Conservation (phyloP, 805 yeast genomes). For the Candida arabinofermentans region DNA sequence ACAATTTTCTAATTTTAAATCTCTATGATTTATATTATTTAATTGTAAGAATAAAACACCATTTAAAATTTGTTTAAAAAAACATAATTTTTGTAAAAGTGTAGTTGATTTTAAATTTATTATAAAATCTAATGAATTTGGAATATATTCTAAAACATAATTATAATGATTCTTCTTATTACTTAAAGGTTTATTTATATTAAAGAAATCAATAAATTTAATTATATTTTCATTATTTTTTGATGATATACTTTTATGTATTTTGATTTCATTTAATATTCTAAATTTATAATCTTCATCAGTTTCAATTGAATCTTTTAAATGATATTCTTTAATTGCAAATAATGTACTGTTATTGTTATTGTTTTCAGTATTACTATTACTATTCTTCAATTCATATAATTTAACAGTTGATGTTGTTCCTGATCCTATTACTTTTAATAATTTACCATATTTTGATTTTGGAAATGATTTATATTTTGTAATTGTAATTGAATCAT, state of each 20-base stretch:
- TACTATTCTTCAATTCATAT: too few species aligned
- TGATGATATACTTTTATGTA: slow-evolving; percentile 25
- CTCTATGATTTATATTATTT: slow-evolving; percentile 41
- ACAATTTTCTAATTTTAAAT: slow-evolving; percentile 45
- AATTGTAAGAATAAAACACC: slow-evolving; percentile 39
- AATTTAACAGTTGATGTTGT: slow-evolving; percentile 12
- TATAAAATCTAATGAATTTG: slow-evolving; percentile 21
- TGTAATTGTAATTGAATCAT: background rate
- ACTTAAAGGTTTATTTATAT: slow-evolving; percentile 2
- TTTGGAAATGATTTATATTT: background rate
- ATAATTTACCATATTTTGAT: slow-evolving; percentile 15
- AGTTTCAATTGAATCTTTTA: slow-evolving; percentile 37
- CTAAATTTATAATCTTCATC: slow-evolving; percentile 36
- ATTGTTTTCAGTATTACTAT: too few species aligned
- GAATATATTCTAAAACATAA: slow-evolving; percentile 34
- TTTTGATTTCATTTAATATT: slow-evolving; percentile 35
- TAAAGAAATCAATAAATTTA: slow-evolving; percentile 29
- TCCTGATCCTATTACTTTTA: slow-evolving; percentile 13
- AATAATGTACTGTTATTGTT: slow-evolving; percentile 4
- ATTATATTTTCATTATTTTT: slow-evolving; percentile 37
- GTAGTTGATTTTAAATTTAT: slow-evolving; percentile 1
- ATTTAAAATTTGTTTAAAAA: slow-evolving; percentile 38
- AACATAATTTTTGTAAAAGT: slow-evolving; percentile 23
- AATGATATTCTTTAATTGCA: slow-evolving; percentile 45
- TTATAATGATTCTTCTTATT: slow-evolving; percentile 18